phyloP scores from a whole-genome alignment of 78 protist genomes.

The Dictyostelium purpureum region DNA sequence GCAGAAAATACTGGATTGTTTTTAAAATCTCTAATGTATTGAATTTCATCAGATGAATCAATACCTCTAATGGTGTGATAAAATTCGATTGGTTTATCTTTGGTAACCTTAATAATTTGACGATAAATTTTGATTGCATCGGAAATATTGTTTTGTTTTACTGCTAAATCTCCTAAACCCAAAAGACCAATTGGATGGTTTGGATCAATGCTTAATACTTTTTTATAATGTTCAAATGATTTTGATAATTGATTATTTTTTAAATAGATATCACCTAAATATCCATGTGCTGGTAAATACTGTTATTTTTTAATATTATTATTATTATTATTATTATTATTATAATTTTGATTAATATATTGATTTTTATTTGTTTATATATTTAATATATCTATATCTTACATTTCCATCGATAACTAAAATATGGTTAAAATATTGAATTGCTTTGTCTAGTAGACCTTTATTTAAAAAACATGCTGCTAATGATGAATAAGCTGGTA shows the following conservation, averaged over 20 bases:
- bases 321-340: background rate
- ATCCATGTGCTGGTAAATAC: conserved; percentile 60
- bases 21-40: background rate
- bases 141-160: conserved; percentile 3
- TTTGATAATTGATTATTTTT: background rate
- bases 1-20: conserved; percentile 46
- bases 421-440: conserved; percentile 15
- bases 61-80: too few relatives aligned
- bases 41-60: background rate
- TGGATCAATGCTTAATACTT: conserved; percentile 4
- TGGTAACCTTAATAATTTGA: background rate
- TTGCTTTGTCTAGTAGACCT: conserved; percentile 14
- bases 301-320: background rate
- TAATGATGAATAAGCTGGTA: conserved; percentile 21
- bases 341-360: too few relatives aligned
- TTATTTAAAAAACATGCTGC: conserved; percentile 24
- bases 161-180: conserved; percentile 41
- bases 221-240: conserved; percentile 37
- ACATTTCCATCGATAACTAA: conserved; percentile 32
- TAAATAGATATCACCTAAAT: conserved; percentile 49
- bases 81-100: background rate
- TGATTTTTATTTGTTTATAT: background rate
- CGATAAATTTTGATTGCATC: conserved; percentile 19
- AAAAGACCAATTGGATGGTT: conserved; percentile 2
- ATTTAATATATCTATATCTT: background rate